Evolutionary conservation across 768 basidiomycete species (phyloP).

Genomic region (Artomyces pyxidatus): DNA sequence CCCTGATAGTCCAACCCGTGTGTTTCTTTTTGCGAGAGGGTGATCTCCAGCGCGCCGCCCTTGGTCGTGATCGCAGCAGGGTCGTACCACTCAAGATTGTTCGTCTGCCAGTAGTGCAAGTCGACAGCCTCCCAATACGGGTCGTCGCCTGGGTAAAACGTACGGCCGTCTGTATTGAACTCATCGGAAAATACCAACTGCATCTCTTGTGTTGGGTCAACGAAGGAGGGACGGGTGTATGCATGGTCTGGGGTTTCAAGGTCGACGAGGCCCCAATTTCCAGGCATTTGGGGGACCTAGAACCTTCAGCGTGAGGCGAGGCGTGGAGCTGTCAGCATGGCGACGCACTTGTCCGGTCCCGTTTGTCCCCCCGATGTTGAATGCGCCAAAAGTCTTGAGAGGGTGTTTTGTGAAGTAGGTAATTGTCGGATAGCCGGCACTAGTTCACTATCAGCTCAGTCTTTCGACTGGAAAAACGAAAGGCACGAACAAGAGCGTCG

Average conservation of each 20-base stretch:
- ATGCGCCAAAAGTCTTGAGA: constrained; percentile 27
- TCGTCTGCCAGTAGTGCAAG: constrained; percentile 38
- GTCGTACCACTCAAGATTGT: constrained; percentile 77
- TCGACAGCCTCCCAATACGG: constrained; percentile 45
- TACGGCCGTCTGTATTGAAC: constrained; percentile 71
- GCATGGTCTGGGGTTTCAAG: constrained; percentile 50
- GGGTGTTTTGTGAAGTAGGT: constrained; percentile 19
- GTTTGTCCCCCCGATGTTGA: constrained; percentile 42
- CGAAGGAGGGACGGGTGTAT: constrained; percentile 44
- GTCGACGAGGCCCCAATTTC: constrained; percentile 43
- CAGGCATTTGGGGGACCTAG: constrained; percentile 49
- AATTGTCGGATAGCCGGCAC: constrained; percentile 31
- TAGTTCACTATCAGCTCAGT: constrained; percentile 5
- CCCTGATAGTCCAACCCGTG: constrained; percentile 54
- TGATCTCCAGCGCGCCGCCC: constrained; percentile 35
- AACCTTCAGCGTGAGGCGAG: not conserved
- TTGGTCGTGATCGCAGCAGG: constrained; percentile 49
- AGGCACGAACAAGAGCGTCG: constrained; percentile 8
- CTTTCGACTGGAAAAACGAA: not conserved
- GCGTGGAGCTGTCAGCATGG: not conserved
- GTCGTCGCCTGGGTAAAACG: constrained; percentile 74
- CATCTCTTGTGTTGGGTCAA: constrained; percentile 50
- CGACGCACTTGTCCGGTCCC: constrained; percentile 33
- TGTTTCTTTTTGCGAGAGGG: constrained; percentile 52
- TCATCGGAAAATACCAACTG: constrained; percentile 86